These are phyloP conservation scores for Tetraselmis striata DNA, from an alignment of 139 green algal species.

Conservation along the genomic window DNA sequence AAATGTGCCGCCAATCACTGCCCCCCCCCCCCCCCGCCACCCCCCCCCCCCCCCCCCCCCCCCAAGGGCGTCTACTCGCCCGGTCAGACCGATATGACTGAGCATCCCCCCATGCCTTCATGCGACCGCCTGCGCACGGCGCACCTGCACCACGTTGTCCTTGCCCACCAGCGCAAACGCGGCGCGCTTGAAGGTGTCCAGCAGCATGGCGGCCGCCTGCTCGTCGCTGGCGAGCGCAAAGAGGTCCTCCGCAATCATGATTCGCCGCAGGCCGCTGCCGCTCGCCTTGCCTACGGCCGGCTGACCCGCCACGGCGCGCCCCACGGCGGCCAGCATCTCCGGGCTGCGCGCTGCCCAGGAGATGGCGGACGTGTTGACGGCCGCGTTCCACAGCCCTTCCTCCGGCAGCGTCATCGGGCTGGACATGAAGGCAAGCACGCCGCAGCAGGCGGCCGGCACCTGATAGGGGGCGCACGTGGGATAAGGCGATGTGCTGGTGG, in stretches of 20 bases:
- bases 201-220: not conserved
- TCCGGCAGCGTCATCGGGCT: not conserved
- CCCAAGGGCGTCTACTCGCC: too few species aligned
- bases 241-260: not conserved
- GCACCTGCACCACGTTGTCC: not conserved
- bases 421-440: not conserved
- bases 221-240: not conserved
- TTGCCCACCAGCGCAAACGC: not conserved
- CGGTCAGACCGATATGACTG: too few species aligned
- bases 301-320: not conserved
- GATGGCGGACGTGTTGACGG: not conserved
- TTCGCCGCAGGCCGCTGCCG: not conserved
- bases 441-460: not conserved
- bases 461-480: too few species aligned
- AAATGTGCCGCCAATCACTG: too few species aligned
- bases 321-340: not conserved
- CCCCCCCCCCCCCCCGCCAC: too few species aligned
- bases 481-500: too few species aligned
- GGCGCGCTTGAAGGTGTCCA: not conserved
- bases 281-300: too few species aligned
- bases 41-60: too few species aligned
- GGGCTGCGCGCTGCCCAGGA: not conserved
- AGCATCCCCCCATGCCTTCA: too few species aligned
- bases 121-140: too few species aligned
- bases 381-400: not conserved